phyloP scores from a whole-genome alignment of 2,329 filamentous ascomycete genomes.

The Cladosporium sphaerospermum region DNA sequence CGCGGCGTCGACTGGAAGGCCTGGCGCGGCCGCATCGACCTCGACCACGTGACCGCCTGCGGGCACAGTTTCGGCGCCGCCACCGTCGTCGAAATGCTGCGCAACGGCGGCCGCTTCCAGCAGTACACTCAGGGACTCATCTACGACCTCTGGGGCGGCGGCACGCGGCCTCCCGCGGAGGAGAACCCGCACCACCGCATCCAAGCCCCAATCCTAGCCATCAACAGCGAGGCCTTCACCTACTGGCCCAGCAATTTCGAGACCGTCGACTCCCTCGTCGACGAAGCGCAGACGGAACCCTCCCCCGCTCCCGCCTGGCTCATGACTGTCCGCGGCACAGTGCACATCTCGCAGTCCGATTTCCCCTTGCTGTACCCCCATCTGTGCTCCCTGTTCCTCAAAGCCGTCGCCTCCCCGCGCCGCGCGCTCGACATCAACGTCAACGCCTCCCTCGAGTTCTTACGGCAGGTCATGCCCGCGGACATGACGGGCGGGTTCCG shows the following conservation, averaged over 20 bases:
- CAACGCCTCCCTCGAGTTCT: constrained; percentile 57
- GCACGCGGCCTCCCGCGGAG: constrained; percentile 38
- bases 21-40: constrained; percentile 53
- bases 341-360: constrained; percentile 61
- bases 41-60: constrained; percentile 54
- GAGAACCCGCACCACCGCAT: constrained; percentile 40
- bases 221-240: constrained; percentile 65
- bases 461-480: constrained; percentile 47
- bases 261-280: constrained; percentile 50
- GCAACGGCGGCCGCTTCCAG: constrained; percentile 48
- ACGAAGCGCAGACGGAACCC: constrained; percentile 46
- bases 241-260: constrained; percentile 62
- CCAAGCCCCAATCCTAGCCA: constrained; percentile 52
- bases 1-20: constrained; percentile 50
- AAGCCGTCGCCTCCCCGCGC: constrained; percentile 57
- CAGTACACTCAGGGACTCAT: constrained; percentile 60
- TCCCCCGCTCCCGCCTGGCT: constrained; percentile 37
- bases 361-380: constrained; percentile 59
- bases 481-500: constrained; percentile 44
- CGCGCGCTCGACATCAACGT: constrained; percentile 59
- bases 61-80: constrained; percentile 64
- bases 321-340: constrained; percentile 50
- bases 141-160: constrained; percentile 59
- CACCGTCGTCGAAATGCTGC: constrained; percentile 55
- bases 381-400: constrained; percentile 53